These are phyloP conservation scores for Trichoderma koningii DNA, from an alignment of 2,329 filamentous ascomycete species.

Conservation along the genomic window DNA sequence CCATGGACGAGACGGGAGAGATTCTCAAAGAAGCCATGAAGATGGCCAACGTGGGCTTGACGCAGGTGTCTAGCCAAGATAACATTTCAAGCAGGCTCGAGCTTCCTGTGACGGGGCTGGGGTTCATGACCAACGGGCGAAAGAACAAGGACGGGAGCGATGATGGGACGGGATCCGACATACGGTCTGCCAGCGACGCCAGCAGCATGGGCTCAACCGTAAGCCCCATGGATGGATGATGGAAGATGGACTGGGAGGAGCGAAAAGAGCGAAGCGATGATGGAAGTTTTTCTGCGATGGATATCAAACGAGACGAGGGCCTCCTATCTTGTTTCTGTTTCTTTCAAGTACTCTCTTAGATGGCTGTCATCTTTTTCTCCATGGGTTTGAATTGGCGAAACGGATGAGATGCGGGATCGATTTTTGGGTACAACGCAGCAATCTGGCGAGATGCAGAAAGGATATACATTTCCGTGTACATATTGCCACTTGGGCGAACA, in stretches of 20 bases:
- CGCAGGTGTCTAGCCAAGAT: constrained; percentile 37
- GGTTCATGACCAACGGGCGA: constrained; percentile 37
- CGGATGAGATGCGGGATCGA: constrained; percentile 5
- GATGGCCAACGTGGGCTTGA: constrained; percentile 52
- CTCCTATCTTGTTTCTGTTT: neutral
- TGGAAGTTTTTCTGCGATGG: neutral
- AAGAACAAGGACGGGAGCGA: constrained; percentile 36
- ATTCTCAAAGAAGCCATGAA: constrained; percentile 74
- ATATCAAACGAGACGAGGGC: neutral
- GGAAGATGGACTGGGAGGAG: constrained; percentile 4
- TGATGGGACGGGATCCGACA: constrained; percentile 42
- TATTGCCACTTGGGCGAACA: neutral
- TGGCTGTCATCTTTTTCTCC: neutral
- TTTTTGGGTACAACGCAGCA: constrained; percentile 4
- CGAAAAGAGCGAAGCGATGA: neutral
- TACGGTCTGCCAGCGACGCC: constrained; percentile 42
- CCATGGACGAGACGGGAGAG: constrained; percentile 82
- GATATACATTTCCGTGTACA: neutral
- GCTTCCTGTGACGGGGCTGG: constrained; percentile 36
- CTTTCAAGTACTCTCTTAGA: neutral
- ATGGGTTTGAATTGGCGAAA: constrained; percentile 18
- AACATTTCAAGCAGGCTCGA: constrained; percentile 37
- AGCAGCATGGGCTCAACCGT: constrained; percentile 43
- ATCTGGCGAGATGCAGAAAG: constrained; percentile 9
- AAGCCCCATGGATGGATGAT: constrained; percentile 32